These are phyloP conservation scores for Sporothrix variecibatus DNA, from an alignment of 2,329 filamentous ascomycete species.

Conservation along the genomic window DNA sequence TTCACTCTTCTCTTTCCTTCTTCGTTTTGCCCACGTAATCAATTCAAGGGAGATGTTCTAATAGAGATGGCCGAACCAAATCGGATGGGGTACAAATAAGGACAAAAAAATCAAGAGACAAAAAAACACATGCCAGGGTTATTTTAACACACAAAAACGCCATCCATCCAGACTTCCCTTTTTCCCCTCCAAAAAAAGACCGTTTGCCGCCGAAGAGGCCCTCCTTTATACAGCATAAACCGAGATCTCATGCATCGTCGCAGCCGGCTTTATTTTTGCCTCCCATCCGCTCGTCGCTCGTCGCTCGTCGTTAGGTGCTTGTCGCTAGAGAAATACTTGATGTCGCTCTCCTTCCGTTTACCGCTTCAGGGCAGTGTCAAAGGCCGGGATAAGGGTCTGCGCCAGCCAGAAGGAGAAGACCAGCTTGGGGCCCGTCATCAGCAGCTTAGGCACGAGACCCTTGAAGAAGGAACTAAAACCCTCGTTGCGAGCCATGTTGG, in stretches of 20 bases:
- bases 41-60: conserved; percentile 25
- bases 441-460: conserved; percentile 91
- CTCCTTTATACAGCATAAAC: neutral
- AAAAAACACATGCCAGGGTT: conserved; percentile 12
- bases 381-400: conserved; percentile 94
- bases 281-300: neutral
- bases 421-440: conserved; percentile 98
- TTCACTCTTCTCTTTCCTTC: neutral
- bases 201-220: neutral
- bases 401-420: conserved; percentile 99
- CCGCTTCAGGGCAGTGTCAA: conserved; percentile 52
- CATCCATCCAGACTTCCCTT: conserved; percentile 16
- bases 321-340: neutral
- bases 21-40: conserved; percentile 11
- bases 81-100: conserved; percentile 4
- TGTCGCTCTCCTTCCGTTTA: conserved; percentile 8
- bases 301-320: neutral
- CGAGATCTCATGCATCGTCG: neutral
- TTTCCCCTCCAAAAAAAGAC: neutral
- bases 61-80: neutral
- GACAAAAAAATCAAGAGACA: neutral
- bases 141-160: conserved; percentile 28
- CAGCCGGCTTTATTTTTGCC: neutral
- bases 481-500: conserved; percentile 92
- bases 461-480: conserved; percentile 92